Percentiles rank a stretch among this genome's conserved stretches.
These are phyloP conservation scores for Vigna radiata DNA, from an alignment of 306 rosid genomes.

Conservation along the genomic window DNA sequence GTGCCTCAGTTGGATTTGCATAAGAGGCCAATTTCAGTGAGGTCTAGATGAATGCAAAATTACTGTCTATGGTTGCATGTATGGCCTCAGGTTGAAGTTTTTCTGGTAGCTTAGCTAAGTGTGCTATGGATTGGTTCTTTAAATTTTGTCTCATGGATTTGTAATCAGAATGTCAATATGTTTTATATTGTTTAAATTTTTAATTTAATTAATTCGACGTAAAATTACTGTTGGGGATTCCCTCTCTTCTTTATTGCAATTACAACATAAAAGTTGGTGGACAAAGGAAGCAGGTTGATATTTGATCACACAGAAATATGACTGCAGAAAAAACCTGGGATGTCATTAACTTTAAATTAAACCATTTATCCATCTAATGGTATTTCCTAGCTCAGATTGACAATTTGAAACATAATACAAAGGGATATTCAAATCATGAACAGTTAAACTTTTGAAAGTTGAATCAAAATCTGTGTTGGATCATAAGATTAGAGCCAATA, in stretches of 20 bases:
- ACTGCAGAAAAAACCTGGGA: background rate
- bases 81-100: slow-evolving; percentile 25
- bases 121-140: slow-evolving; percentile 28
- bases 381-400: background rate
- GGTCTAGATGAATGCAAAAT: slow-evolving; percentile 49
- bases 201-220: slow-evolving; percentile 25
- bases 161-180: background rate
- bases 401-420: slow-evolving; percentile 26
- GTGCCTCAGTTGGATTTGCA: slow-evolving; percentile 48
- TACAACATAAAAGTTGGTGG: background rate
- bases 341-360: slow-evolving; percentile 4
- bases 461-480: background rate
- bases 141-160: slow-evolving; percentile 37
- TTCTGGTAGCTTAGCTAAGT: slow-evolving; percentile 34
- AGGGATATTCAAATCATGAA: background rate
- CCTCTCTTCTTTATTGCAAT: background rate
- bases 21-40: slow-evolving; percentile 67
- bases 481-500: background rate
- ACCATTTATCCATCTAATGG: background rate
- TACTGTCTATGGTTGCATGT: slow-evolving; percentile 27
- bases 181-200: slow-evolving; percentile 2
- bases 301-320: slow-evolving; percentile 8
- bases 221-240: slow-evolving; percentile 2
- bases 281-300: background rate
- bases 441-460: background rate